Base-by-base conservation (phyloP, 129 eudicot genomes). In the Tanacetum coccineum region DNA sequence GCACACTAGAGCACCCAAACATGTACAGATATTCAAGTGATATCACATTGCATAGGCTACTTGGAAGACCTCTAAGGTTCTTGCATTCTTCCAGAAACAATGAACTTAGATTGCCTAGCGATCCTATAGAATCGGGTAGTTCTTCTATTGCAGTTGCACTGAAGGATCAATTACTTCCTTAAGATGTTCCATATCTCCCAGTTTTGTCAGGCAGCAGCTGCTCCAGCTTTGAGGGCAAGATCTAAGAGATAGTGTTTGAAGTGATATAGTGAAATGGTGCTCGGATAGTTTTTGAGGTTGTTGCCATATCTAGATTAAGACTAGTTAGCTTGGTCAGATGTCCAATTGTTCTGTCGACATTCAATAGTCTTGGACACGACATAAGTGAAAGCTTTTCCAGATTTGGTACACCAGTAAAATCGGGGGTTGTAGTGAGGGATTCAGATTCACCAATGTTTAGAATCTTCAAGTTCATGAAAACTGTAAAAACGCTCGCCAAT, bases 281-380 rank as follows among this genome's bases (percentile, higher is more conserved):
- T 53, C 14, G 84, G 74, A 65, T 75, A 65, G 44, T 19, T 65
- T 36, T 45, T 70, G 3, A 80, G 73, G 45, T 70, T 70, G n/a
- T 18, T 39, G 51, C 81, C 56, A 13, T 65, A 55, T 58, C 72
- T 47, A 76, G 46, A 72, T 76, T 71, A 60, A 80, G 68, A n/a
- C 21, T 19, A 4, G 70, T 54, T 14, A 80, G 64, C 62, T 36
- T 70, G 44, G n/a, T 40, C 14, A 75, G 72, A 54, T 12, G 10
- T 54, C 78, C 84, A 66, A 80, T 59, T 66, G 84, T 65, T 11
- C 55, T 42, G 51, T 80, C 45, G 62, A 80, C 52, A 64, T 76
- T 63, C n/a, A 44, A 6, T 57, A 80, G 54, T 25, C 71, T 76
- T 4, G 49, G 14, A 76, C 81, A 80, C 42, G 54, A 32, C 13